A percentile compares a stretch with the other conserved stretches of the same genome.
Evolutionary conservation across 345 rosid species (phyloP).

Genomic region (Citrus mangshanensis): DNA sequence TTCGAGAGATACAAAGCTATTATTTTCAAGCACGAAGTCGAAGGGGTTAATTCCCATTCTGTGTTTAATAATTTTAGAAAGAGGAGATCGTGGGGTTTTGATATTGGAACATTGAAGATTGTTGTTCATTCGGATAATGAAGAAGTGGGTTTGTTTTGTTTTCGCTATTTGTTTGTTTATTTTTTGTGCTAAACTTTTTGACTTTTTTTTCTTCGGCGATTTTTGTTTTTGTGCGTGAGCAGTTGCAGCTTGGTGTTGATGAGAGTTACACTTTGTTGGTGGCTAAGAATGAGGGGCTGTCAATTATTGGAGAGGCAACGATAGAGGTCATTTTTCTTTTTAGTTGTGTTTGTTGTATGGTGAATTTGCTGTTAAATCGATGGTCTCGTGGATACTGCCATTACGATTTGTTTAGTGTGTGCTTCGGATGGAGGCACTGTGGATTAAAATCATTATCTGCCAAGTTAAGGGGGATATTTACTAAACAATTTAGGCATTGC

Average conservation of each 20-base stretch:
- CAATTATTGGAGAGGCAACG: slow-evolving; percentile 52
- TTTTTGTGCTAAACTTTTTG: slow-evolving; percentile 33
- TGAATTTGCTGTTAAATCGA: not conserved
- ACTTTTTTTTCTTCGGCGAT: not conserved
- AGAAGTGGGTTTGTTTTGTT: slow-evolving; percentile 35
- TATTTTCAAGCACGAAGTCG: slow-evolving; percentile 49
- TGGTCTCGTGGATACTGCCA: not conserved
- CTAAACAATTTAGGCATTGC: not conserved
- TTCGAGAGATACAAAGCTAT: slow-evolving; percentile 67
- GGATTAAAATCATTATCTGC: not conserved
- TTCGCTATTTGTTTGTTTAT: not conserved
- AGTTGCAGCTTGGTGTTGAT: slow-evolving; percentile 64
- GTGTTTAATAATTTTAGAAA: slow-evolving; percentile 27
- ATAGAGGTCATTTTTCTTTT: slow-evolving; percentile 53
- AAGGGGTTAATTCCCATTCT: slow-evolving; percentile 15
- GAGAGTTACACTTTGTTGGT: slow-evolving; percentile 56
- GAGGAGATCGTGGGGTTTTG: slow-evolving; percentile 45
- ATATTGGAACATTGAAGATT: slow-evolving; percentile 52
- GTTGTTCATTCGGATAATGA: slow-evolving; percentile 59
- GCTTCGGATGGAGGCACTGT: not conserved
- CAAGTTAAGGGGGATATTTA: not conserved
- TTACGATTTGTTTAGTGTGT: not conserved
- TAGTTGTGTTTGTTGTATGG: not conserved
- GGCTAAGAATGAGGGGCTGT: slow-evolving; percentile 42
- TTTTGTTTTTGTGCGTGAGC: slow-evolving; percentile 8